Conservation (phyloP, 805 yeast species). For the Cyberlindnera saturnus region DNA sequence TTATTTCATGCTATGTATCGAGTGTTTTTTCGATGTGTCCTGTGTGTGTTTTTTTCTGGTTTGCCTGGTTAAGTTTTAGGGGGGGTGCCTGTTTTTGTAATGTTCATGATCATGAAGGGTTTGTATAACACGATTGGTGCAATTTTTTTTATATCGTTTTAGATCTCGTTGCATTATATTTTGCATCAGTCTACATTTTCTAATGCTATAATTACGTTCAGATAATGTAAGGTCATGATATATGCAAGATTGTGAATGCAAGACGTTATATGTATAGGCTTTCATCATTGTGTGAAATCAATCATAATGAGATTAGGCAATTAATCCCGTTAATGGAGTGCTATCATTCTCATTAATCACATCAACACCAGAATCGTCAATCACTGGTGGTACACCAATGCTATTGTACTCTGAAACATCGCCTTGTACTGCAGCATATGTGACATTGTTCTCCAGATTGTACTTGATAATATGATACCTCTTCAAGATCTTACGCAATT, state of each 20-base stretch:
- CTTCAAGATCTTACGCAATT: slow-evolving; percentile 44
- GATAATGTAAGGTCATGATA: not conserved
- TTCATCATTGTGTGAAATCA: too few species aligned
- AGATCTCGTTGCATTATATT: not conserved
- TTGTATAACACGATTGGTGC: too few species aligned
- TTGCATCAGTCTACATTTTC: not conserved
- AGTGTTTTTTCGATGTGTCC: not conserved
- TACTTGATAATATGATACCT: slow-evolving; percentile 28
- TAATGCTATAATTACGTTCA: too few species aligned
- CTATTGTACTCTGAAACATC: slow-evolving; percentile 6
- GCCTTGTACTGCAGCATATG: slow-evolving; percentile 15
- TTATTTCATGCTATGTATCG: not conserved
- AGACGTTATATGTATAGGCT: too few species aligned
- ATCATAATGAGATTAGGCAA: not conserved
- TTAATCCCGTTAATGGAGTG: not conserved
- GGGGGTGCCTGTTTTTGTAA: too few species aligned
- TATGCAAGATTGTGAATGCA: not conserved
- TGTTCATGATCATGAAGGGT: too few species aligned
- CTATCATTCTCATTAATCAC: slow-evolving; percentile 7
- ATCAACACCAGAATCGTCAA: slow-evolving; percentile 1
- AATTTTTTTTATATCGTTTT: too few species aligned
- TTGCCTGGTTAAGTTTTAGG: too few species aligned
- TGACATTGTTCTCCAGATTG: slow-evolving; percentile 28
- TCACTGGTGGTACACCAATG: slow-evolving; percentile 1
- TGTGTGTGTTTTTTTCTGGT: too few species aligned